These are phyloP conservation scores for Sordariomycetes sp. DNA, from an alignment of 2,329 filamentous ascomycete genomes.

Conservation along the genomic window DNA sequence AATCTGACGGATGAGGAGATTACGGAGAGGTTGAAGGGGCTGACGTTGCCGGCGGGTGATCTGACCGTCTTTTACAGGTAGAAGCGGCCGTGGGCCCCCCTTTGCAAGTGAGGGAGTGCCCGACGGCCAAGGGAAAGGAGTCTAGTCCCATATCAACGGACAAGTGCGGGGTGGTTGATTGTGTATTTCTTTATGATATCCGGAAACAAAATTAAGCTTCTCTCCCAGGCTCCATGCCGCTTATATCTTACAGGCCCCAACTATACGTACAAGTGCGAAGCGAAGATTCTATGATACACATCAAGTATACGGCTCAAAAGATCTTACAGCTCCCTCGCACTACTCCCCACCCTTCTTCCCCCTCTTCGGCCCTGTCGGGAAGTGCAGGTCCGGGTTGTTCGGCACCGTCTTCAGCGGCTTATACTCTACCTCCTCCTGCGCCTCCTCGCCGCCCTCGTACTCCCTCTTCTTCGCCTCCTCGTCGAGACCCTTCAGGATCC, in stretches of 20 bases:
- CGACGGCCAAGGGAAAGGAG: no score
- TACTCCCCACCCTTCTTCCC: not conserved
- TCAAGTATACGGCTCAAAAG: not conserved
- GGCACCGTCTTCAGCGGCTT: conserved; percentile 6
- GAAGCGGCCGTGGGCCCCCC: conserved; percentile 2
- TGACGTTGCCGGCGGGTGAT: conserved; percentile 37
- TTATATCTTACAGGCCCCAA: not conserved
- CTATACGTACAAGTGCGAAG: not conserved
- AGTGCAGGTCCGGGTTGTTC: conserved; percentile 13
- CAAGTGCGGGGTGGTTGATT: not conserved
- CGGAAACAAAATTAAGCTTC: not conserved
- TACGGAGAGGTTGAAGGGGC: conserved; percentile 51
- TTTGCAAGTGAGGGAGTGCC: no score
- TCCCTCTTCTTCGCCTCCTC: conserved; percentile 25
- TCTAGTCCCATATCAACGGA: no score
- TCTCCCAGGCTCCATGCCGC: not conserved
- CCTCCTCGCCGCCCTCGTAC: conserved; percentile 4
- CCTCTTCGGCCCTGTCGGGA: conserved; percentile 8
- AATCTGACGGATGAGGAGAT: conserved; percentile 61
- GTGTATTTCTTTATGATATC: not conserved
- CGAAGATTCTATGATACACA: conserved; percentile 1
- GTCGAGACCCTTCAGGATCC: conserved; percentile 17
- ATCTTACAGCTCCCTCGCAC: not conserved
- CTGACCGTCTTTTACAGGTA: conserved; percentile 43
- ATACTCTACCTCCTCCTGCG: conserved; percentile 4